Percentiles rank a stretch among this genome's conserved stretches.
phyloP scores from a whole-genome alignment of 164 flowering plant species.

The Piper longum region DNA sequence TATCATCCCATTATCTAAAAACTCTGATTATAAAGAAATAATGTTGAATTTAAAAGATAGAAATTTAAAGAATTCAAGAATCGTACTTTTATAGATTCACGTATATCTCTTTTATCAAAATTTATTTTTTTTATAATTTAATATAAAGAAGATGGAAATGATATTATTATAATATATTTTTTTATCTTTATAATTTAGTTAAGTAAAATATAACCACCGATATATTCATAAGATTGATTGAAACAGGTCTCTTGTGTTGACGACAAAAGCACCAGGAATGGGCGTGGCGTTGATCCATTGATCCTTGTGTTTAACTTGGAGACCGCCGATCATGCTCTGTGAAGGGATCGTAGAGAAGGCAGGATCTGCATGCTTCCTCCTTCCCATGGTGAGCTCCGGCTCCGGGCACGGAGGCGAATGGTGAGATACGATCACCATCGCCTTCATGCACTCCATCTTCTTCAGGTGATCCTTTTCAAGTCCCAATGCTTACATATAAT shows the following conservation, averaged over 20 bases:
- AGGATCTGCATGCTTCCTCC: slow-evolving; percentile 18
- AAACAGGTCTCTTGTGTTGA: slow-evolving; percentile 16
- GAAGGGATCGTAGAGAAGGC: slow-evolving; percentile 17
- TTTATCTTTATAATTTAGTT: no score
- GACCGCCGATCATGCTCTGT: slow-evolving; percentile 18
- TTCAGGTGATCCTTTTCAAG: slow-evolving; percentile 15
- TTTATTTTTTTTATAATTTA: no score
- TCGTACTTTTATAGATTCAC: no score
- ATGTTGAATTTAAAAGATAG: no score
- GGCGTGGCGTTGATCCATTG: slow-evolving; percentile 19
- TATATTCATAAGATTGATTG: slow-evolving; percentile 5
- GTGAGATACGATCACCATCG: background rate
- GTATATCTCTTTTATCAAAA: no score
- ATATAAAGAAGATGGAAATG: no score
- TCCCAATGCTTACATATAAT: slow-evolving; percentile 27
- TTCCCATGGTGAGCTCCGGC: slow-evolving; percentile 16
- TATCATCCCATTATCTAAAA: no score
- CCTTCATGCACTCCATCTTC: slow-evolving; percentile 11
- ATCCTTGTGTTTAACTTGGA: slow-evolving; percentile 13
- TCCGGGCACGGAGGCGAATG: slow-evolving; percentile 13
- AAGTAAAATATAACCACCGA: no score
- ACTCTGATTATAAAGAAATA: no score
- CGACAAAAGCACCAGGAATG: slow-evolving; percentile 12
- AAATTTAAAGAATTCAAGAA: no score
- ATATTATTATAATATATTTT: no score